Percentiles rank a stretch among this genome's conserved stretches.
phyloP scores from a whole-genome alignment of 2,329 filamentous ascomycete genomes.

The Fusarium guadeloupense region DNA sequence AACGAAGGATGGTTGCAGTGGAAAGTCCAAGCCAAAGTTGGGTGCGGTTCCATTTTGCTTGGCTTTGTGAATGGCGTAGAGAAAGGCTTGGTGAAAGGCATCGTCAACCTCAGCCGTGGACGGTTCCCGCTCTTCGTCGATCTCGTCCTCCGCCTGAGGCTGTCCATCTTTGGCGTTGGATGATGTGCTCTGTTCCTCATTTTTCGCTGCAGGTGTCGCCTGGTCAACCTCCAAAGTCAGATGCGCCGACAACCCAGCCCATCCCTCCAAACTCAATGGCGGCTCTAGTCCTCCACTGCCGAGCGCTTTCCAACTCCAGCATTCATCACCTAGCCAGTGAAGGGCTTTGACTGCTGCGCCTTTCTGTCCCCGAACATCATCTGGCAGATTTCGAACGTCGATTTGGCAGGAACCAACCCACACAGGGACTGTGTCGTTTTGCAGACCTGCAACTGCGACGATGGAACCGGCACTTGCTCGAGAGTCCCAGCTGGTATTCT shows the following conservation, averaged over 20 bases:
- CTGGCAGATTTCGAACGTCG: conserved; percentile 19
- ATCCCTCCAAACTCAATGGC: conserved; percentile 26
- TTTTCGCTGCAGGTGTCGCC: background rate
- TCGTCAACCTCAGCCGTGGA: conserved; percentile 35
- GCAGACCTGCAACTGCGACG: conserved; percentile 37
- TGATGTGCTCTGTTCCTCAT: background rate
- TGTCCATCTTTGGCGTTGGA: background rate
- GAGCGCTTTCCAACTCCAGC: conserved; percentile 36
- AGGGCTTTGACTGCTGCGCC: conserved; percentile 33
- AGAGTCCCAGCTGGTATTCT: conserved; percentile 22
- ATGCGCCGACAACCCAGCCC: conserved; percentile 17
- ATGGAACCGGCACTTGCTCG: conserved; percentile 30
- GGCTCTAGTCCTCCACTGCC: conserved; percentile 35
- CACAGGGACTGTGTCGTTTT: conserved; percentile 33
- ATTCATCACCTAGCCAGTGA: conserved; percentile 38
- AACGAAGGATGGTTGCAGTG: conserved; percentile 35
- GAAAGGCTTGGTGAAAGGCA: conserved; percentile 33
- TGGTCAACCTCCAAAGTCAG: background rate
- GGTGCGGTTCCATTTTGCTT: conserved; percentile 22
- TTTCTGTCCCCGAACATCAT: conserved; percentile 31
- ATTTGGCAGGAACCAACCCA: conserved; percentile 36
- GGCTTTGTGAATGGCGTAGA: conserved; percentile 32
- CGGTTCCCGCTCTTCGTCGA: conserved; percentile 26
- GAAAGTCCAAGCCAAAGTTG: conserved; percentile 32
- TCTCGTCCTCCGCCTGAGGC: background rate